phyloP scores from a whole-genome alignment of 805 yeast genomes.

The Barnettozyma vustinii region DNA sequence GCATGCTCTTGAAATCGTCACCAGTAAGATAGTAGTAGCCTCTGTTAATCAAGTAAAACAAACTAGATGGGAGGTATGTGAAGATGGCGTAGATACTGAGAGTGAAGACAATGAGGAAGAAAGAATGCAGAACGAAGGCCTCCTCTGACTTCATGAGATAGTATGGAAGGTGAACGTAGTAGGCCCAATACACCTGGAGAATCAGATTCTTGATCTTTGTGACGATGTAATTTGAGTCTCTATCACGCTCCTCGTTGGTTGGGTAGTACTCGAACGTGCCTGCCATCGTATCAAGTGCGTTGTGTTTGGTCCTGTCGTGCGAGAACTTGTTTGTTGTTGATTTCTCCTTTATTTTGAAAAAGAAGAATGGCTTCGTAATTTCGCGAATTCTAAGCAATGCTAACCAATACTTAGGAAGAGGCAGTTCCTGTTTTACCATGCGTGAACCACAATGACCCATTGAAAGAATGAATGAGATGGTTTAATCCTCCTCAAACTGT shows the following conservation, averaged over 20 bases:
- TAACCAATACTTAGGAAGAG: no score
- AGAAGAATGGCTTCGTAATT: not conserved
- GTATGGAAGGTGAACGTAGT: slow-evolving; percentile 40
- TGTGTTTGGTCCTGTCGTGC: not conserved
- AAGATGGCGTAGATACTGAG: slow-evolving; percentile 35
- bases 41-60: slow-evolving; percentile 23
- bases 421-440: no score
- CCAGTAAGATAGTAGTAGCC: slow-evolving; percentile 30
- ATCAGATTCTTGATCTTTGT: slow-evolving; percentile 26
- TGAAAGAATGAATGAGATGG: no score
- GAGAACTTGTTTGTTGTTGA: not conserved
- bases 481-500: no score
- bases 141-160: slow-evolving; percentile 39
- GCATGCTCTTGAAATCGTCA: slow-evolving; percentile 23
- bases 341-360: not conserved
- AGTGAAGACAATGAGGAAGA: slow-evolving; percentile 33
- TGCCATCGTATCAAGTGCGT: slow-evolving; percentile 12
- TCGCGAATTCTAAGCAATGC: not conserved
- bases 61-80: slow-evolving; percentile 25
- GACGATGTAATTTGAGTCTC: slow-evolving; percentile 20
- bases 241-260: slow-evolving; percentile 25
- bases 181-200: slow-evolving; percentile 37
- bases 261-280: slow-evolving; percentile 27
- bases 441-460: no score
- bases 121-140: slow-evolving; percentile 34